Conservation (phyloP, 805 yeast species). For the Clavispora vitiphila region DNA sequence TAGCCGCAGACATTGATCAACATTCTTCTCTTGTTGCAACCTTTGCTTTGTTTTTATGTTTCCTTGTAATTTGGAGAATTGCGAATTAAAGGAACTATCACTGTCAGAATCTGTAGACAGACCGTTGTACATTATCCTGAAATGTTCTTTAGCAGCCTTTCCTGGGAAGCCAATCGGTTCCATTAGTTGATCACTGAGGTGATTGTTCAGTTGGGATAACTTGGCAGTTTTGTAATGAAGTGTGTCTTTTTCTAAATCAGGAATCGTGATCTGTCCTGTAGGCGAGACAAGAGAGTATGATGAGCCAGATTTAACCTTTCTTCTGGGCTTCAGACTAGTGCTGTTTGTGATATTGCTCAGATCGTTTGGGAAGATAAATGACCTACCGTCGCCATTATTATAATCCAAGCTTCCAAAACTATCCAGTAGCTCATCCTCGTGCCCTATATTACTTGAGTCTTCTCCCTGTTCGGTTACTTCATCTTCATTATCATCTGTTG, state of each 20-base stretch:
- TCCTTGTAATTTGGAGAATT: conserved; percentile 10
- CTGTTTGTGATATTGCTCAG: conserved; percentile 30
- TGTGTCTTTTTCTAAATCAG: conserved; percentile 27
- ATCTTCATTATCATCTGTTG: not conserved
- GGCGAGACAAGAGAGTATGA: conserved; percentile 9
- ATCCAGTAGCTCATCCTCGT: not conserved
- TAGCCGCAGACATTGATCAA: not conserved
- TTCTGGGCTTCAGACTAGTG: conserved; percentile 5
- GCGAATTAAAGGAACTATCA: conserved; percentile 21
- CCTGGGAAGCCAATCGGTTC: conserved; percentile 37
- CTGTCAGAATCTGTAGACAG: conserved; percentile 29
- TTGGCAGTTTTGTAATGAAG: not conserved
- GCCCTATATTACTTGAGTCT: not conserved
- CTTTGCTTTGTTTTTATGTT: not conserved
- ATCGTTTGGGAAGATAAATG: conserved; percentile 36
- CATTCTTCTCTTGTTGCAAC: not conserved
- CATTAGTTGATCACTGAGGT: conserved; percentile 6
- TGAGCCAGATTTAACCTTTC: conserved; percentile 5
- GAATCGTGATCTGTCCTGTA: conserved; percentile 39
- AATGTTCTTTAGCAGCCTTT: conserved; percentile 26
- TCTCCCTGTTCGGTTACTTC: not conserved
- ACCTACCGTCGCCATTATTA: conserved; percentile 32
- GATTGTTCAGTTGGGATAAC: not conserved
- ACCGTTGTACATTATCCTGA: conserved; percentile 17
- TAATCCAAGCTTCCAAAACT: not conserved